Base-by-base conservation (phyloP, 169 alveolate genomes). In the Eimeria sp. region DNA sequence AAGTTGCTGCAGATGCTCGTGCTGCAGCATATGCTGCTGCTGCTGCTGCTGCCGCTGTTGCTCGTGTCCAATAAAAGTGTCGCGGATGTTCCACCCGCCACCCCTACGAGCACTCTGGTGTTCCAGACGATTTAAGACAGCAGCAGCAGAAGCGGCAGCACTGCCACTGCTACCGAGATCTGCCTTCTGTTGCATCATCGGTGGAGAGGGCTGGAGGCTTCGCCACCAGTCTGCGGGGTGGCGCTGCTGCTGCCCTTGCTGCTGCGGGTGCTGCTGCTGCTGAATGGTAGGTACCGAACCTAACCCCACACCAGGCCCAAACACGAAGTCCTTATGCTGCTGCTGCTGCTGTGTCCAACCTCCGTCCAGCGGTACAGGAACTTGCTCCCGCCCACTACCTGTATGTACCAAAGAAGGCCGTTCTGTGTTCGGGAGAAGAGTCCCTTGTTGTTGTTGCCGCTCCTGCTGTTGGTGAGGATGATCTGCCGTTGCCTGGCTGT, bases 151-250 rank as follows among this genome's bases (percentile, higher is more conserved):
- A 82, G 94, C 34, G 25, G 72, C 51, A 51, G 13, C 94, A 34
- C 61, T 84, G 72, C n/a, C 92, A 61, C 40, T 61, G 70, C 25
- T 86, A 13, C 92, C 45, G 72, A 47, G 25, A n/a, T 65, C 84
- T 5, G 78, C 63, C 61, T 67, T 88, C 67, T 54, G 51, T 30
- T 67, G 94, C 94, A 65, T 40, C 67, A 88, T 40, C 72, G 70
- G 45, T 34, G 84, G 94, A 40, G 84, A 78, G 25, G 27, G 73
- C 10, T 82, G 90, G 51, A 54, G 30, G 47, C 30, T 57, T 57
- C 67, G 90, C 90, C 67, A 82, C 67, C 90, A 82, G 27, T 54
- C 90, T 18, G 90, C 63, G 67, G 90, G 90, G 82, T 45, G 86
- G 30, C 61, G 86, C 73, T 63, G 82, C 72, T 67, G 80, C 65